Conservation (phyloP, 345 rosid species). For the Arabidopsis arenosa region DNA sequence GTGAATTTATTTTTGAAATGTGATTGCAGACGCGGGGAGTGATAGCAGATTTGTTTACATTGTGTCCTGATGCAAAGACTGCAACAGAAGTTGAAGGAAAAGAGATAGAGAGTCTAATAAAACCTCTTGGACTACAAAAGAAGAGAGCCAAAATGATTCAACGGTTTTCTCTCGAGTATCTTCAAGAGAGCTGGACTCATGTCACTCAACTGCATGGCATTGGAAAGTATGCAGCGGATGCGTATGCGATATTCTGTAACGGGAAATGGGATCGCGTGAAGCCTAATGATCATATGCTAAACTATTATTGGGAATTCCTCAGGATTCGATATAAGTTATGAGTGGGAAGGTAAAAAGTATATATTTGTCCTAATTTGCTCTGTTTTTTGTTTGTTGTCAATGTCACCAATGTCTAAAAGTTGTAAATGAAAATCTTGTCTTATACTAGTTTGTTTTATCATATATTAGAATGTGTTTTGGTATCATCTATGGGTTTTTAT, state of each 20-base stretch:
- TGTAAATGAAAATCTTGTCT: not conserved
- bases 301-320: slow-evolving; percentile 74
- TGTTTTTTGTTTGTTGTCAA: not conserved
- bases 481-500: not conserved
- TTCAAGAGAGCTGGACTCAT: slow-evolving; percentile 72
- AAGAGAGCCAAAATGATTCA: slow-evolving; percentile 66
- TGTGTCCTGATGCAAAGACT: slow-evolving; percentile 71
- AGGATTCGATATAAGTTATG: slow-evolving; percentile 33
- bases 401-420: not conserved
- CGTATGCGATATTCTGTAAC: slow-evolving; percentile 86
- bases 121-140: slow-evolving; percentile 60
- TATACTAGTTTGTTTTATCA: not conserved
- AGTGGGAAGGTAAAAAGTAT: slow-evolving; percentile 8
- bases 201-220: slow-evolving; percentile 79
- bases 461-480: slow-evolving; percentile 15
- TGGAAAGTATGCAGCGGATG: slow-evolving; percentile 93
- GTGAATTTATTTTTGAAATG: not conserved
- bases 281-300: slow-evolving; percentile 74
- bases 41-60: slow-evolving; percentile 54
- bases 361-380: not conserved
- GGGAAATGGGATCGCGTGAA: slow-evolving; percentile 74
- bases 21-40: slow-evolving; percentile 55
- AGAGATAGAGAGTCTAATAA: slow-evolving; percentile 57
- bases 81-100: slow-evolving; percentile 52
- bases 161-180: slow-evolving; percentile 67